phyloP scores from a whole-genome alignment of 441 rosid species.

The Bocquillonia castaneifolia region DNA sequence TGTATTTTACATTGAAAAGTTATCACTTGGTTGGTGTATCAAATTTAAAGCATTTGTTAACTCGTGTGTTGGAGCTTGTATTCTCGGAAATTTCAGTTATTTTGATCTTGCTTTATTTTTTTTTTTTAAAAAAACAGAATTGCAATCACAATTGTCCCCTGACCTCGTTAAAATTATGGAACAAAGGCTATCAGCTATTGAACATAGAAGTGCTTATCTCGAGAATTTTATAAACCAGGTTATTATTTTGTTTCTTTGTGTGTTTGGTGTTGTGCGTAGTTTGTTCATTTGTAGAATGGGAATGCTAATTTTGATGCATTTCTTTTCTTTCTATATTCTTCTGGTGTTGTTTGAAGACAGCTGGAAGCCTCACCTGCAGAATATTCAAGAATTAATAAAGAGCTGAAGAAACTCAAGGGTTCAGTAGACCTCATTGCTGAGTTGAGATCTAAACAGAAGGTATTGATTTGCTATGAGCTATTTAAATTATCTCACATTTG shows the following conservation, averaged over 20 bases:
- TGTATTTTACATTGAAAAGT: not conserved
- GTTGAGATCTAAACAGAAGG: conserved; percentile 75
- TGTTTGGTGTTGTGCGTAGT: not conserved
- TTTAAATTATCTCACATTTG: not conserved
- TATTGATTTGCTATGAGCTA: conserved; percentile 13
- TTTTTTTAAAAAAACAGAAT: conserved; percentile 52
- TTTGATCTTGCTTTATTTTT: not conserved
- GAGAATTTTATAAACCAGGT: conserved; percentile 68
- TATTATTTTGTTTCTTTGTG: conserved; percentile 4
- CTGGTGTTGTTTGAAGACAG: conserved; percentile 64
- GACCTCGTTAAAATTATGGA: conserved; percentile 78
- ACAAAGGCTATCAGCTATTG: conserved; percentile 58
- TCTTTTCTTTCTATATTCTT: conserved; percentile 13
- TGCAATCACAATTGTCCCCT: conserved; percentile 50
- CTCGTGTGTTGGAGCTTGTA: too few species aligned
- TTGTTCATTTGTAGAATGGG: not conserved
- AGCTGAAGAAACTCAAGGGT: conserved; percentile 65
- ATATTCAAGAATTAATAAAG: conserved; percentile 75
- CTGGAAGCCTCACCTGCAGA: conserved; percentile 74
- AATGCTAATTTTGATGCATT: conserved; percentile 1
- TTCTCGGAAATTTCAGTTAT: not conserved
- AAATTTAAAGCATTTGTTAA: not conserved
- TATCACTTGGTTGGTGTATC: not conserved
- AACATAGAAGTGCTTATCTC: conserved; percentile 50
- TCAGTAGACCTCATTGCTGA: conserved; percentile 62